Base-by-base conservation (phyloP, 371 early-diverging fungal genomes). In the Mortierella sp. region DNA sequence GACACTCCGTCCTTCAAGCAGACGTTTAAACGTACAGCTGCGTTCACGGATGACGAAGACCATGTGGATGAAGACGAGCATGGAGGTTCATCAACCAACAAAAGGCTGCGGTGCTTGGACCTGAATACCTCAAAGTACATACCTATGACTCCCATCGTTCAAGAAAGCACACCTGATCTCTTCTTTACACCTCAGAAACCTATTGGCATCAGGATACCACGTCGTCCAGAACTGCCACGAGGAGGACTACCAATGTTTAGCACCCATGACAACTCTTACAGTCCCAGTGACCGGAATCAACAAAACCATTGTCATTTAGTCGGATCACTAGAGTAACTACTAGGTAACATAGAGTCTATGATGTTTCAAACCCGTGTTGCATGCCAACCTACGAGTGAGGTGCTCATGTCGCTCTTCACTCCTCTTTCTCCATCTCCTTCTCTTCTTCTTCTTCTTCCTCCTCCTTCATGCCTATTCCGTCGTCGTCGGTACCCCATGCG, bases 151-250 rank as follows among this genome's bases (percentile, higher is more conserved):
- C 1, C 54, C 47, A 7, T 45, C 17, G 24, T 24, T 39, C 25
- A 1, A 34, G 14, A 25, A 25, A 29, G 49, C 9, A 22, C 41
- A 48, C 22, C 19, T 41, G 29, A 55, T 14, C 40, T 62, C 49
- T 1, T 29, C 43, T 7, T 25, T 56, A 21, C 56, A 50, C 63
- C 63, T 3, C 48, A 28, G 21, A 63, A 63, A 41, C 50, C 43
- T 7, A 3, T 27, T 6, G n/a, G n/a, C 34, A 17, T 17, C 40
- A n/a, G 14, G 57, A 56, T 13, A 27, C 64, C 64, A 2, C 64
- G 57, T 9, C 64, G 45, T 17, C 44, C 51, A n/a, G 51, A 29
- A 7, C 41, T 64, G 3, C 14, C 41, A 12, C 5, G 3, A 17
- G 59, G 59, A 16, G 47, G 25, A 17, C 5, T 50, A 16, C 59